Evolutionary conservation across 352 stramenopile genomes (phyloP), one percentile per base, ranked within the genome.

Genomic region (Pythium utonaiense): DNA sequence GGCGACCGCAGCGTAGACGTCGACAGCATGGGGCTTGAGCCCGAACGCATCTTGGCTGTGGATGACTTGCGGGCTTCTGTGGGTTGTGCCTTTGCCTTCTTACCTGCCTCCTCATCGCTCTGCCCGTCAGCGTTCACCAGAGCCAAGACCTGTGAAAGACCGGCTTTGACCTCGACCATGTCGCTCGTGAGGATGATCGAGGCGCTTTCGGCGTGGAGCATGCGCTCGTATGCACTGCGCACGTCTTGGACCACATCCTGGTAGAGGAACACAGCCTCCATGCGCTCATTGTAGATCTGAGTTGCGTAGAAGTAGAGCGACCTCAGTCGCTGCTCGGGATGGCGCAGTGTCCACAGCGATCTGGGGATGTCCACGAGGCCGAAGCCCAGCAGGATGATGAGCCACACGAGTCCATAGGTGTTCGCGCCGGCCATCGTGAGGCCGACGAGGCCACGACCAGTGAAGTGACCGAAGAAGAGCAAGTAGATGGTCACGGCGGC

Each of bases 181-280:
- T 88, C 77, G 33, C 66, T 73, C 19, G 78, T 87, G 40, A 89
- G 71, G 36, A 91, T 75, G 49, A 91, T 89, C 21, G 77, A 71
- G 30, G 73, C 74, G 34, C 70, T 69, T 31, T 91, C 79, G 1
- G 77, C 70, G 19, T 78, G 60, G 17, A 83, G 70, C 57, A 89
- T 78, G 6, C 78, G 73, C 24, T 78, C 63, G 44, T 79, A 80
- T 4, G 63, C 62, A 6, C 65, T 64, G 1, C 53, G 49, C 17
- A 84, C 71, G 10, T 85, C 69, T 8, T 57, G 54, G 0, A 73
- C 57, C 33, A 80, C 69, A 22, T 89, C 81, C 42, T 91, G 79
- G 36, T 85, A 78, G 22, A 76, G 44, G 31, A 88, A 88, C 19
- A 78, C 65, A 14, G 78, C 75, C 36, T 87, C 79, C 70, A 88